A percentile compares a stretch with the other conserved stretches of the same genome.
phyloP scores from a whole-genome alignment of 2,329 filamentous ascomycete genomes.

The Verticillium nonalfalfae region DNA sequence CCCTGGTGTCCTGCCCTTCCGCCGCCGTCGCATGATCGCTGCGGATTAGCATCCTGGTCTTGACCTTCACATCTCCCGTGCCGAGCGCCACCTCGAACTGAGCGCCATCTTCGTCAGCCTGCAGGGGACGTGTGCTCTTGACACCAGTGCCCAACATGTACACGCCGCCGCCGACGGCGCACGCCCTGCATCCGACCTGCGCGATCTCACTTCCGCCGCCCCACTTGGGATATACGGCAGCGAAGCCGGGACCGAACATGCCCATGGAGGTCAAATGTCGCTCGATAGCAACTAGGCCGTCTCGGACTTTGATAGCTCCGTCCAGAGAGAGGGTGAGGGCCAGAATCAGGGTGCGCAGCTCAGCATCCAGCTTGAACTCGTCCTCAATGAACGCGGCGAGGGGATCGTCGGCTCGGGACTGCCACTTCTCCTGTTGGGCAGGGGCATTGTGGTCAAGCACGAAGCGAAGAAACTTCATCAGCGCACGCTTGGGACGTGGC shows the following conservation, averaged over 20 bases:
- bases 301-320: constrained; percentile 52
- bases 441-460: constrained; percentile 65
- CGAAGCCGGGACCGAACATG: constrained; percentile 81
- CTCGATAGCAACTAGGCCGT: constrained; percentile 67
- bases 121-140: constrained; percentile 20
- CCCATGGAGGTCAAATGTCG: constrained; percentile 83
- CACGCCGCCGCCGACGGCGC: constrained; percentile 82
- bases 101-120: constrained; percentile 15
- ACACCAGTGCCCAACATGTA: constrained; percentile 79
- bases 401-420: constrained; percentile 43
- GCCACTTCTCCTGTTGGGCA: constrained; percentile 50
- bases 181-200: constrained; percentile 85
- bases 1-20: constrained; percentile 16
- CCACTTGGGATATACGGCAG: constrained; percentile 87
- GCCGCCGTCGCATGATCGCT: constrained; percentile 23
- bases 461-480: constrained; percentile 94
- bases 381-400: constrained; percentile 54
- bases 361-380: constrained; percentile 61
- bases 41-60: constrained; percentile 46
- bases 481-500: constrained; percentile 70
- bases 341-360: constrained; percentile 55
- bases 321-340: constrained; percentile 71
- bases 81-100: constrained; percentile 43
- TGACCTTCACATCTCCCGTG: constrained; percentile 47
- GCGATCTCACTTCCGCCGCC: constrained; percentile 83